These are phyloP conservation scores for Paramecium sexaurelia DNA, from an alignment of 73 alveolate genomes.

Conservation along the genomic window DNA sequence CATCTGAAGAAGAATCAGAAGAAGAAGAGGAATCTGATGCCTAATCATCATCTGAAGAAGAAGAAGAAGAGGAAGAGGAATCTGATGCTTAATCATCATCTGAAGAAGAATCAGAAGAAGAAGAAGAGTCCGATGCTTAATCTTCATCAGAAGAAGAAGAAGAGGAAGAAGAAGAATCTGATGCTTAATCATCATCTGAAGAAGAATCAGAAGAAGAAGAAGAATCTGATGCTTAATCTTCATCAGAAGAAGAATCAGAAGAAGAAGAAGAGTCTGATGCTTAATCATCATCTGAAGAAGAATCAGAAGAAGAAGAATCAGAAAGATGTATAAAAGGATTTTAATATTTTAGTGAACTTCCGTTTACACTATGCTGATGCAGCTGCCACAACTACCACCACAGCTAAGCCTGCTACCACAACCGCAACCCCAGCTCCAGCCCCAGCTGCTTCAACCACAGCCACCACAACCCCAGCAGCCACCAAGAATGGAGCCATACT, in stretches of 20 bases:
- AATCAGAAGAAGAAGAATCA: background rate
- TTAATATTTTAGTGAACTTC: background rate
- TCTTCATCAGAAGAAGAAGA: background rate
- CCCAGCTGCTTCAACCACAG: background rate
- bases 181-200: background rate
- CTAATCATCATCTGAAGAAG: background rate
- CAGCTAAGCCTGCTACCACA: background rate
- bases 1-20: background rate
- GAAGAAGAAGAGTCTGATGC: conserved; percentile 2
- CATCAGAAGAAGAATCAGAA: background rate
- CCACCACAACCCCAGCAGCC: background rate
- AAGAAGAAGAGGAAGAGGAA: background rate
- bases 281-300: background rate
- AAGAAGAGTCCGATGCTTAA: background rate
- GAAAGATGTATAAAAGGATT: background rate
- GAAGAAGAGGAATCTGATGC: background rate
- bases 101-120: background rate
- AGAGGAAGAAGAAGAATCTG: background rate
- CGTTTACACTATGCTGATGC: conserved; percentile 8
- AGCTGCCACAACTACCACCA: background rate
- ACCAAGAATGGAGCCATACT: background rate
- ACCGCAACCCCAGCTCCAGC: background rate
- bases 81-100: background rate
- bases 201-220: background rate
- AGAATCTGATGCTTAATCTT: background rate